These are phyloP conservation scores for Chlorella variabilis DNA, from an alignment of 163 green algal species.

Conservation along the genomic window DNA sequence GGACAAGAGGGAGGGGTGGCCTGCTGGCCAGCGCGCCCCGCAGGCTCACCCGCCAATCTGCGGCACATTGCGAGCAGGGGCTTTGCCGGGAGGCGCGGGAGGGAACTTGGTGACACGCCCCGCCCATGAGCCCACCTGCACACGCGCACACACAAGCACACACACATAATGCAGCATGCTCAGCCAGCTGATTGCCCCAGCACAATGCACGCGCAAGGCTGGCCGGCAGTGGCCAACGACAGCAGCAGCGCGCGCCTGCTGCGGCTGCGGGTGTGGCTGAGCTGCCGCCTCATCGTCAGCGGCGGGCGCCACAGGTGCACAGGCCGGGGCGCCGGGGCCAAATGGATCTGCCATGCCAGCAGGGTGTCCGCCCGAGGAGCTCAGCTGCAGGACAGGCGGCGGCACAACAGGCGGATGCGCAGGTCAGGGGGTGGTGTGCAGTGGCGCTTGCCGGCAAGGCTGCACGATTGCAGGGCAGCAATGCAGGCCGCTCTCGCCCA, in stretches of 20 bases:
- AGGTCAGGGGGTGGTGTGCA: no score
- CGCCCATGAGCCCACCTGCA: slow-evolving; percentile 27
- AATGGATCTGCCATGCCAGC: background rate
- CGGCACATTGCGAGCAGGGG: background rate
- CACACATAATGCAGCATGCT: no score
- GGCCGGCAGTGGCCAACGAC: no score
- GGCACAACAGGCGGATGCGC: background rate
- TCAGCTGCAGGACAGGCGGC: background rate
- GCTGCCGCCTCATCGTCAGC: no score
- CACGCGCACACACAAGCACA: background rate
- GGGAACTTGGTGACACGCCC: slow-evolving; percentile 19
- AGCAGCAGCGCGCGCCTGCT: no score
- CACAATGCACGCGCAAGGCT: no score
- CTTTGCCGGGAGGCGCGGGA: background rate
- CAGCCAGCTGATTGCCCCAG: no score
- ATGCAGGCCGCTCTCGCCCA: no score
- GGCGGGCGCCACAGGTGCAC: background rate
- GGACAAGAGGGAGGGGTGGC: no score
- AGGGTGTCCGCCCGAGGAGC: background rate
- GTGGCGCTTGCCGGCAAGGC: no score
- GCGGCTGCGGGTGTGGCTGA: no score
- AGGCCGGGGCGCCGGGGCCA: background rate
- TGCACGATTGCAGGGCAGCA: background rate
- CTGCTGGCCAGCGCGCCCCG: background rate
- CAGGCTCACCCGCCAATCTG: slow-evolving; percentile 1